Percentiles rank a stretch among this genome's conserved stretches.
Evolutionary conservation across 23 red algal genomes (phyloP).

Genomic region (Gracilaria gracilis): DNA sequence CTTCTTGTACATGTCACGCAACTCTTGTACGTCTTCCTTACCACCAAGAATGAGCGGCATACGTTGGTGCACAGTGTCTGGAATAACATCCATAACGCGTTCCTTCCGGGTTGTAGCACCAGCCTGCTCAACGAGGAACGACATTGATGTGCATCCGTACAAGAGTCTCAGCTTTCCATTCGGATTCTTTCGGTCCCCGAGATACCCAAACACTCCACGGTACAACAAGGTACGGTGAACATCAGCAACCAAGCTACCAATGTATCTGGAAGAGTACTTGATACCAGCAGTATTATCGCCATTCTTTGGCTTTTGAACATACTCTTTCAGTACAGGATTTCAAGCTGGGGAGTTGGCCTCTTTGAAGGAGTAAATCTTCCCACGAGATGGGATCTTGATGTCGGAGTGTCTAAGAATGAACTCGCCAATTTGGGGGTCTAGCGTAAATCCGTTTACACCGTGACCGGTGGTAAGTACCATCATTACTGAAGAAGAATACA

Average conservation of each 20-base stretch:
- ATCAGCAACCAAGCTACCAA: no score
- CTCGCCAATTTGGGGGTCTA: conserved; percentile 96
- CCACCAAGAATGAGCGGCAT: no score
- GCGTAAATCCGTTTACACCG: no score
- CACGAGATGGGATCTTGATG: conserved; percentile 82
- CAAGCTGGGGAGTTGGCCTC: conserved; percentile 93
- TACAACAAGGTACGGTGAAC: no score
- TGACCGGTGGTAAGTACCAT: conserved; percentile 92
- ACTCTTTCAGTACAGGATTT: conserved; percentile 82
- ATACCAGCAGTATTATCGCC: no score
- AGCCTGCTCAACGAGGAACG: conserved; percentile 94
- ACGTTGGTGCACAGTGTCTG: no score
- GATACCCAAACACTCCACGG: no score
- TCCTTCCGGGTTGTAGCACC: conserved; percentile 97
- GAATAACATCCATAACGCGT: no score
- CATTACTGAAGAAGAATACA: conserved; percentile 94
- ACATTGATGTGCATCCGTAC: conserved; percentile 96
- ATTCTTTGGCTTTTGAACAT: conserved; percentile 77
- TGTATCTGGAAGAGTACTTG: no score
- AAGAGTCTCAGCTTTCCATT: conserved; percentile 95
- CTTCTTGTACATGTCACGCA: no score
- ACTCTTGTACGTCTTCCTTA: no score
- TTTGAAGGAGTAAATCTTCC: conserved; percentile 99
- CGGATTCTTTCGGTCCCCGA: no score
- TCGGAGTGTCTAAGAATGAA: conserved; percentile 95